A percentile compares a stretch with the other conserved stretches of the same genome.
phyloP scores from a whole-genome alignment of 306 rosid species.

The Lotus japonicus region DNA sequence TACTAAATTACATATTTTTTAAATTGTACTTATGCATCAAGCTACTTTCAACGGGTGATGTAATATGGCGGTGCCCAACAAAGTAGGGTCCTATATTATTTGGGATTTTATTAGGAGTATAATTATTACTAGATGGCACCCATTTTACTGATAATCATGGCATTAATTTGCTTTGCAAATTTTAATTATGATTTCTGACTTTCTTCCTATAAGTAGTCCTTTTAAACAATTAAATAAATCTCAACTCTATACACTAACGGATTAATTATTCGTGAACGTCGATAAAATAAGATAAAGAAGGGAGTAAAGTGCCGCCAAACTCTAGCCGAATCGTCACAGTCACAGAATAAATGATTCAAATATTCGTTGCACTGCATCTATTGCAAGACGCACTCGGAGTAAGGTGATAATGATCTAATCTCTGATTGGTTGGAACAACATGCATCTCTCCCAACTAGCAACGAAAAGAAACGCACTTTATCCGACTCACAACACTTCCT shows the following conservation, averaged over 20 bases:
- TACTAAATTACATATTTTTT: too few relatives aligned
- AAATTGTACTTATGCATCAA: not conserved
- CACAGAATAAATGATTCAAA: too few relatives aligned
- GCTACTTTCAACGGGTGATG: not conserved
- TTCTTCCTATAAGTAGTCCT: not conserved
- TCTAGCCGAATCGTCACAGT: too few relatives aligned
- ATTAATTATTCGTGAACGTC: not conserved
- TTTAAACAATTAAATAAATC: not conserved
- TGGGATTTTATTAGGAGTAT: slow-evolving; percentile 2
- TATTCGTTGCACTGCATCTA: too few relatives aligned
- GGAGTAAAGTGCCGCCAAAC: too few relatives aligned
- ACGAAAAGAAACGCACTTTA: too few relatives aligned
- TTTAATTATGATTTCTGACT: not conserved
- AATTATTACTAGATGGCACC: slow-evolving; percentile 19
- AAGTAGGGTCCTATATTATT: slow-evolving; percentile 18
- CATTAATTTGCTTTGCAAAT: slow-evolving; percentile 16
- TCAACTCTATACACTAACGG: not conserved
- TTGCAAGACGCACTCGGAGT: too few relatives aligned
- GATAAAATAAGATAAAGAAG: not conserved
- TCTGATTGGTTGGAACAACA: too few relatives aligned
- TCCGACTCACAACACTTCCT: too few relatives aligned
- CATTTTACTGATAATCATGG: slow-evolving; percentile 32
- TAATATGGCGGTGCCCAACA: slow-evolving; percentile 25
- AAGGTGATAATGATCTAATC: too few relatives aligned
- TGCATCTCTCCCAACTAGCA: too few relatives aligned